Evolutionary conservation across 129 eudicot species (phyloP), one percentile per base, ranked within the genome.

Genomic region (Arctium lappa): DNA sequence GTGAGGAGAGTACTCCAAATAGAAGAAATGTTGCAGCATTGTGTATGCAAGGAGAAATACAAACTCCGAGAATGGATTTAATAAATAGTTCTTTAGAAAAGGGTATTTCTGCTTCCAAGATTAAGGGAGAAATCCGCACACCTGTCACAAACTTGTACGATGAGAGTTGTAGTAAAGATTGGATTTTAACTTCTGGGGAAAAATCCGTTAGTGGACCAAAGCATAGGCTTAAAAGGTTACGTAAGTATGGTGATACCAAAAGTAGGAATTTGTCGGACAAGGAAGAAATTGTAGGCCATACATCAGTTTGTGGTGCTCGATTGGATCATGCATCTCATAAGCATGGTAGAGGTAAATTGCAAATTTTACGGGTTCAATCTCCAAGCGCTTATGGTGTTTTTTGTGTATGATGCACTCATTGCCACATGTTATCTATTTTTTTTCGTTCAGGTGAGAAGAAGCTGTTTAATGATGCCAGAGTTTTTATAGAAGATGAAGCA

Each of bases 401-500:
- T 27, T 9, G 37, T 38, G 8, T 6, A 30, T 65, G 76, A 8
- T 9, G 9, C 29, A 69, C 50, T 50, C 70, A 1, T 42, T 71
- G 39, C 34, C 63, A 74, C 60, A 65, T 38, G n/a, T 27, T 40
- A 29, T 78, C 18, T 32, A 22, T 80, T 27, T 81, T 73, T 85
- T 73, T 85, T 60, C 56, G 50, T 78, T 70, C 88, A 91, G 98
- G 92, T 82, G 82, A 71, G 16, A 86, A 80, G 82, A 84, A 82
- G 85, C 78, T 60, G 75, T 76, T 65, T 30, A 80, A 88, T n/a
- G 89, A 84, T 79, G 94, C 75, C 68, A 79, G 80, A 74, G 85
- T 30, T 73, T 93, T 87, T 79, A 86, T 95, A 39, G 98, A 95
- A 5, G 95, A 86, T 66, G 98, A 95, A 90, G 99, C 99, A 4